Base-by-base conservation (phyloP, 495 filamentous ascomycete genomes). In the Talaromyces ruber region DNA sequence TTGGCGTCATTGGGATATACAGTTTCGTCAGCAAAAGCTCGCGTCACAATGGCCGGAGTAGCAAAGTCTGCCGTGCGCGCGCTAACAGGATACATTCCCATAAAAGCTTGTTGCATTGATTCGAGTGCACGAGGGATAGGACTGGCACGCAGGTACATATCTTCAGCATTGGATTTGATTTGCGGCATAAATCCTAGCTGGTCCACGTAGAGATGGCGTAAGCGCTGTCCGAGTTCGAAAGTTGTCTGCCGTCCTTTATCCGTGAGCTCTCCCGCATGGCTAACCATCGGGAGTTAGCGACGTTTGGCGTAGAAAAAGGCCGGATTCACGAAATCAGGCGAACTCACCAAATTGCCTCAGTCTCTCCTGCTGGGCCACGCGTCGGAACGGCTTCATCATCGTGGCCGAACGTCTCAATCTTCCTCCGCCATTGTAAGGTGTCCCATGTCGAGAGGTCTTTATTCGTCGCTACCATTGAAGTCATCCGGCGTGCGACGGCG, bases 1-100 rank as follows among this genome's bases (percentile, higher is more conserved):
- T 86, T 90, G 56, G 80, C 76, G 60, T 96, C 92, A 69, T 98
- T 98, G 0, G 94, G 94, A 71, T 88, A 97, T 0, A 98, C 77
- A 0, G 93, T 97, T 75, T 98, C 94, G 60, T 97, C 93, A 1
- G 81, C 80, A 0, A 86, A 81, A 5, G 85, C 80, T 11, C 92
- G 79, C 0, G 82, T 86, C 11, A 96, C 73, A 67, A 96, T 91
- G 9, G 89, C 89, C 0, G 90, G 88, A 1, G 86, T 76, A 2
- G 85, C 85, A 67, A 93, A 87, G 37, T 78, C 75, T 22, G 82
- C 76, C 3, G 82, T 82, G 50, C 89, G 82, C 5, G 88, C 77
- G n/a, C 77, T 78, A 0, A 85, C 67, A 0, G 94, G 94, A 72
- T 98, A 98, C 72, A 98, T 82, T 16, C 93, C 94, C 67, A 80